phyloP scores from a whole-genome alignment of 495 filamentous ascomycete genomes.

The Aspergillus funiculosus region DNA sequence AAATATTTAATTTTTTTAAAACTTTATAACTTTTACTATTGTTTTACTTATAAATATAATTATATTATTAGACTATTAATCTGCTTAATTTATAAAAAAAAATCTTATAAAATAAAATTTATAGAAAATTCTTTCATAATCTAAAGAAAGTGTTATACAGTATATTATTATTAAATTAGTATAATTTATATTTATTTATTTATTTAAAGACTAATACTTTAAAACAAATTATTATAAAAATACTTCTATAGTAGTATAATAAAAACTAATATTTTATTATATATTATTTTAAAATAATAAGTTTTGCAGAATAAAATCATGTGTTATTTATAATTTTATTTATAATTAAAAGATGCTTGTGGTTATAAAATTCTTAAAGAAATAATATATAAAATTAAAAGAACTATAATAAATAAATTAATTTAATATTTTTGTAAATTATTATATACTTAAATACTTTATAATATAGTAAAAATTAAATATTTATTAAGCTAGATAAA shows the following conservation, averaged over 20 bases:
- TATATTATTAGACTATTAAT: background rate
- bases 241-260: constrained; percentile 5
- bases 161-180: background rate
- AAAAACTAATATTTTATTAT: constrained; percentile 5
- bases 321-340: background rate
- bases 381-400: constrained; percentile 1
- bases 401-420: background rate
- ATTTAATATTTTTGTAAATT: constrained; percentile 2
- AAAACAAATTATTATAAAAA: background rate
- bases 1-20: too few relatives aligned
- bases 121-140: background rate
- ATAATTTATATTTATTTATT: background rate
- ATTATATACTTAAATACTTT: background rate
- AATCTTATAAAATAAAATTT: background rate
- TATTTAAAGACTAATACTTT: background rate
- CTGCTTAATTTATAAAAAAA: background rate
- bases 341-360: too few relatives aligned
- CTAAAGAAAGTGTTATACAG: background rate
- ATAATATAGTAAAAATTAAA: background rate
- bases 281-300: background rate
- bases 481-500: too few relatives aligned
- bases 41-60: background rate
- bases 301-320: too few relatives aligned
- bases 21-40: background rate
- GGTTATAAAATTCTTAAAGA: background rate